Base-by-base conservation (phyloP, 2,329 filamentous ascomycete species). In the Paracorniculantispora psalliotae region DNA sequence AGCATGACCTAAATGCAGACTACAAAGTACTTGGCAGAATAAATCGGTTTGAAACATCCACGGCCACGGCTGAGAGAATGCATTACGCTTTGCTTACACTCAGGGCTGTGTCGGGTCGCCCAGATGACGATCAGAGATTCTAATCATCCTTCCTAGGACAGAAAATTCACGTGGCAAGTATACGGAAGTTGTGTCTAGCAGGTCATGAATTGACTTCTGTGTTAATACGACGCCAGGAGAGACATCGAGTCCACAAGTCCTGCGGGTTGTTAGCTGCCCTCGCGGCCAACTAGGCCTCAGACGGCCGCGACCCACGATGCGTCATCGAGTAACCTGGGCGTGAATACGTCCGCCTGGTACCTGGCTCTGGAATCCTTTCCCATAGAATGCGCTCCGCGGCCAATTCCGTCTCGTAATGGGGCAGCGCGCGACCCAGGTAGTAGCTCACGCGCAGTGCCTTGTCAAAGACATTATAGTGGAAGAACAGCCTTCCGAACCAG, bases 401-500 rank as follows among this genome's bases (percentile, higher is more conserved):
- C 10, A 57, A 43, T 43, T 57, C 53, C 21, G 21, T 28, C 8
- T 57, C 53, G 19, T 57, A 57, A 13, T 15, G 8, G 5, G 41
- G 21, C 21, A 57, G 19, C 28, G 60, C 61, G n/a, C 46, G 23
- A 28, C 57, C 57, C 49, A 71, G 48, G n/a, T n/a, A n/a, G n/a
- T n/a, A 64, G 62, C 69, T 70, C 1, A 69, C 65, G 62, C 68
- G 64, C 1, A 62, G 26, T 9, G 17, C 30, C 30, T 46, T 46
- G n/a, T n/a, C n/a, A 2, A 15, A 13, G 15, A 12, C 6, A 64
- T 39, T 59, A 17, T 13, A 23, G 25, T 19, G 21, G 53, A 66
- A 72, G 9, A 71, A 61, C 33, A 60, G 59, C 25, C 56, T 62
- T 13, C 68, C 67, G n/a, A 70, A 48, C 66, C 67, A 69, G 54